Evolutionary conservation across 208 protist species (phyloP).

Genomic region (Acanthamoeba lenticulata): DNA sequence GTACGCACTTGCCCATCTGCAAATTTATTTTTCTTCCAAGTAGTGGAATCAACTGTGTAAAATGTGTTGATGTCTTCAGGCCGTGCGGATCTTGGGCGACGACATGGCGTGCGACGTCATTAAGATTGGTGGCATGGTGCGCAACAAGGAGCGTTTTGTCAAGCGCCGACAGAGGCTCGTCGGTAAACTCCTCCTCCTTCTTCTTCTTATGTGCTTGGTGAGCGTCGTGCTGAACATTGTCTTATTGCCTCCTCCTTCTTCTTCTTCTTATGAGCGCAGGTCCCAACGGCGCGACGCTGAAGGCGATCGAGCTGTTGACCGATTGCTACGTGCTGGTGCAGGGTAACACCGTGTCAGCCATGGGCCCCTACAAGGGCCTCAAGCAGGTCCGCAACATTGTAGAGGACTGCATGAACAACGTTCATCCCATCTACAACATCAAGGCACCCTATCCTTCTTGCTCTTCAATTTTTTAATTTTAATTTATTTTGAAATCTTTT

Average conservation of each 20-base stretch:
- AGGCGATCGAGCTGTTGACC: conserved; percentile 97
- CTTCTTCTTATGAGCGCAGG: neutral
- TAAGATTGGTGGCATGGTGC: conserved; percentile 96
- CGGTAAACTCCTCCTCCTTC: conserved; percentile 88
- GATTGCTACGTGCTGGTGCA: conserved; percentile 99
- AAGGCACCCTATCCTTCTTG: conserved; percentile 86
- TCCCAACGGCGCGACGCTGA: conserved; percentile 59
- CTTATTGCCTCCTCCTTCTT: neutral
- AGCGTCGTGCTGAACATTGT: neutral
- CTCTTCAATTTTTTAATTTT: no score
- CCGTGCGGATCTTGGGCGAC: conserved; percentile 97
- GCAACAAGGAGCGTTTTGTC: conserved; percentile 96
- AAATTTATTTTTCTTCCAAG: no score
- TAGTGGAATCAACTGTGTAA: no score
- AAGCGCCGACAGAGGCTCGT: conserved; percentile 99
- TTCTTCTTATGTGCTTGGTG: neutral
- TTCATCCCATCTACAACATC: conserved; percentile 99
- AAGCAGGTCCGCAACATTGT: conserved; percentile 96
- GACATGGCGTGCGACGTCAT: conserved; percentile 98
- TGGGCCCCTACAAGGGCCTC: conserved; percentile 96
- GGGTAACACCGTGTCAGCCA: conserved; percentile 95
- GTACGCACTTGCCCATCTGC: no score
- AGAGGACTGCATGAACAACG: conserved; percentile 99
- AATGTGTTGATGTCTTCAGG: conserved; percentile 85
- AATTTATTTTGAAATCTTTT: no score